Base-by-base conservation (phyloP, 2,329 filamentous ascomycete genomes). In the Fusarium stilboides region DNA sequence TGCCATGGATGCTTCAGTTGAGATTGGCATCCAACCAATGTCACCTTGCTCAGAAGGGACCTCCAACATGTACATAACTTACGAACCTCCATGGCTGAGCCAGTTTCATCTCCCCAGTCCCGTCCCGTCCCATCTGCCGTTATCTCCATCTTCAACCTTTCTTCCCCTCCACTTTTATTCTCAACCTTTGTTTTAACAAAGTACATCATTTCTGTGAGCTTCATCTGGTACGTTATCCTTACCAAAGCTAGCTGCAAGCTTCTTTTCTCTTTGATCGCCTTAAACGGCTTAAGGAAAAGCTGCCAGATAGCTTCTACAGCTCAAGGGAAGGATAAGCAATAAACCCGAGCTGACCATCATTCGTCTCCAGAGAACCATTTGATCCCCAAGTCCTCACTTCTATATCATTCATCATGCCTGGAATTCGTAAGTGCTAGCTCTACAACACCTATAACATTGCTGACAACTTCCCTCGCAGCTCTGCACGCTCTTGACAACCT, bases 401-500 rank as follows among this genome's bases (percentile, higher is more conserved):
- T 28, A 33, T 33, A 67, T 42, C 54, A 62, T 15, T 54, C 77
- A 85, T 68, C 46, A 87, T 87, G 85, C 81, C 82, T 77, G 85
- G 84, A 70, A 80, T 87, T 77, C 84, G 85, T 87, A 78, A 80
- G 84, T 85, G 47, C 31, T 55, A 57, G 64, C 42, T 36, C n/a
- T 9, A 14, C 20, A 47, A 13, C 26, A 9, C 9, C 14, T 40
- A 2, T 33, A 17, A 3, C 33, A 20, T n/a, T 22, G 12, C 55
- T 69, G n/a, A 54, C 34, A 45, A 37, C 7, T 8, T n/a, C 8
- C 33, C 68, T 86, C 26, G 33, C 68, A 88, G 86, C 86, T 56
- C 77, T 81, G 50, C 79, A 82, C 68, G 84, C 85, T 34, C 78
- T 88, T 64, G 83, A 85, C 75, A 87, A 87, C 79, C 71, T 88